Conservation (phyloP, 345 rosid species). For the Balakata baccata region DNA sequence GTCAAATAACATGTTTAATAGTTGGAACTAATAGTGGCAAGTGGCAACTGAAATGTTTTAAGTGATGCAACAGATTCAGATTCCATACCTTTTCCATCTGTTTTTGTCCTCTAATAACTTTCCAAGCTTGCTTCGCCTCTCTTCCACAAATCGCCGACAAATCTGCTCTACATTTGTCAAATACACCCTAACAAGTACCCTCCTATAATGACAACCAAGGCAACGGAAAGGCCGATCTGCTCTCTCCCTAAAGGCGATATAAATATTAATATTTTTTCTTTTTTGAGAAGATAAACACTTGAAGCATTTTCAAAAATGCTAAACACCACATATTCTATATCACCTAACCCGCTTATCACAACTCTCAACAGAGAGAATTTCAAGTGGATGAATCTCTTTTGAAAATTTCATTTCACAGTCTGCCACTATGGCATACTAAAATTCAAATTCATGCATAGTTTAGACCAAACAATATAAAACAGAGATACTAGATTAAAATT, state of each 20-base stretch:
- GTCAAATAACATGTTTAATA: background rate
- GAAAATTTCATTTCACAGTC: background rate
- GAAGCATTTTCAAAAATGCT: no score
- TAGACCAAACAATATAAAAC: no score
- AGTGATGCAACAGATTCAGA: no score
- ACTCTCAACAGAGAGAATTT: background rate
- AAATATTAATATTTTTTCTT: background rate
- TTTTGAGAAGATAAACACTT: no score
- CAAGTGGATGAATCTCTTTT: background rate
- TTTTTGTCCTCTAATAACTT: slow-evolving; percentile 72
- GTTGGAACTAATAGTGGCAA: background rate
- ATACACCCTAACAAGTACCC: slow-evolving; percentile 91
- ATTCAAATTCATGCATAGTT: no score
- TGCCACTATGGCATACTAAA: background rate
- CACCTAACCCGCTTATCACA: background rate
- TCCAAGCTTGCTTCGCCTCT: slow-evolving; percentile 65
- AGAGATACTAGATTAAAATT: no score
- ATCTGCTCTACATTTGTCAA: slow-evolving; percentile 82
- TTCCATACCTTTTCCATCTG: slow-evolving; percentile 76
- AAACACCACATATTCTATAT: no score
- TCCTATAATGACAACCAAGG: slow-evolving; percentile 76
- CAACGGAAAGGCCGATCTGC: slow-evolving; percentile 91
- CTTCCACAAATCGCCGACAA: slow-evolving; percentile 81
- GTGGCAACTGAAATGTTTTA: background rate
- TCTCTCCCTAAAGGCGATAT: slow-evolving; percentile 55